Conservation (phyloP, 2,329 filamentous ascomycete species). For the Paraphoma chrysanthemicola region DNA sequence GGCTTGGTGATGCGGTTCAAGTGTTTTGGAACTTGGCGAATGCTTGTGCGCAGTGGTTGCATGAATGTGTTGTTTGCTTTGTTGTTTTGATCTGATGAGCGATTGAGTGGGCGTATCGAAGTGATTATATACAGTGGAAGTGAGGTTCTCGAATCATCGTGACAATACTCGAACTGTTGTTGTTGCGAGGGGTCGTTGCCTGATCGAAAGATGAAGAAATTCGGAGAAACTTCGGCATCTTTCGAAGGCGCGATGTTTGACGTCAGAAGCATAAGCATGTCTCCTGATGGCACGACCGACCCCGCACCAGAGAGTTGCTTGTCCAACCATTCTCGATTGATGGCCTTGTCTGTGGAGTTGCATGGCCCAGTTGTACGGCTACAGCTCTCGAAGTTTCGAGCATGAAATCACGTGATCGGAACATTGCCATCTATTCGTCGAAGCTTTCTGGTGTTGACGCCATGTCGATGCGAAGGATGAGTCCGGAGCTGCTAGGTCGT, state of each 20-base stretch:
- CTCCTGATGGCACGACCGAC: slow-evolving; percentile 2
- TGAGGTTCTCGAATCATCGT: slow-evolving; percentile 38
- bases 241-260: slow-evolving; percentile 20
- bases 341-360: no score
- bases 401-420: no score
- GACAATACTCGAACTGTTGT: slow-evolving; percentile 7
- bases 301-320: neutral
- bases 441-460: no score
- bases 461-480: no score
- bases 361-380: no score
- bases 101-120: slow-evolving; percentile 8
- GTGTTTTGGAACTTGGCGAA: slow-evolving; percentile 39
- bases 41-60: slow-evolving; percentile 46
- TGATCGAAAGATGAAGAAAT: slow-evolving; percentile 23
- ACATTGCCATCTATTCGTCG: no score
- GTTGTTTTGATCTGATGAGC: slow-evolving; percentile 37
- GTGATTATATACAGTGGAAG: slow-evolving; percentile 37
- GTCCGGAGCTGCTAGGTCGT: neutral
- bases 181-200: slow-evolving; percentile 11
- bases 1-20: slow-evolving; percentile 40
- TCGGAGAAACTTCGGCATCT: slow-evolving; percentile 32
- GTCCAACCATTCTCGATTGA: neutral
- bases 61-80: slow-evolving; percentile 33
- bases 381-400: no score
- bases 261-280: slow-evolving; percentile 2